These are phyloP conservation scores for Phytophthora podocarpi DNA, from an alignment of 352 stramenopile species.

Conservation along the genomic window DNA sequence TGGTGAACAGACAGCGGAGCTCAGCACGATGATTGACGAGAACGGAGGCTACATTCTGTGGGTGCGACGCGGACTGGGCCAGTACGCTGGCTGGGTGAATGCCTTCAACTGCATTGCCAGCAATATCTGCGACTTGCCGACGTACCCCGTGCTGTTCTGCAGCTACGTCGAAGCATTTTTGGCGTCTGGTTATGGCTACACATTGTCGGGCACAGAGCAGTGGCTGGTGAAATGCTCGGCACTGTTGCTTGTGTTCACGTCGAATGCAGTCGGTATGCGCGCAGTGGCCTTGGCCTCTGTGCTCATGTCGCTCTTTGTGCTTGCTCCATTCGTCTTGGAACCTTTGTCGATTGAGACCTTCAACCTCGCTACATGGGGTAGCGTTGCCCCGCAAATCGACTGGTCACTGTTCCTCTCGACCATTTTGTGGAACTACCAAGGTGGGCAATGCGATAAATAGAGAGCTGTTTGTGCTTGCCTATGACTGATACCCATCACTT, in stretches of 20 bases:
- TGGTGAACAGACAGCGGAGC: conserved; percentile 60
- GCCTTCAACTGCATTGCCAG: conserved; percentile 86
- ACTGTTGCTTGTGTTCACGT: conserved; percentile 70
- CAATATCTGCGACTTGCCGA: conserved; percentile 86
- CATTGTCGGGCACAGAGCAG: conserved; percentile 51
- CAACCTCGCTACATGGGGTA: conserved; percentile 76
- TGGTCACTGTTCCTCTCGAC: conserved; percentile 89
- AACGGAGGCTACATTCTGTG: conserved; percentile 88
- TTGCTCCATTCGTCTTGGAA: conserved; percentile 82
- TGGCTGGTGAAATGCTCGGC: conserved; percentile 79
- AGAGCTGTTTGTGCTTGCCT: not conserved
- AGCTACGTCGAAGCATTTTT: conserved; percentile 85
- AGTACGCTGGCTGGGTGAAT: conserved; percentile 86
- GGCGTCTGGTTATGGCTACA: conserved; percentile 59
- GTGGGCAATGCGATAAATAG: conserved; percentile 10
- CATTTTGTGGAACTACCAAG: conserved; percentile 89
- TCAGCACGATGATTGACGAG: conserved; percentile 87
- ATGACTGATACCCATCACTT: not conserved
- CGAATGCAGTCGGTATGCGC: conserved; percentile 81
- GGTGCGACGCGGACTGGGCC: conserved; percentile 79
- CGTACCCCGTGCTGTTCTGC: conserved; percentile 86
- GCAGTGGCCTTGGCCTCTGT: conserved; percentile 76
- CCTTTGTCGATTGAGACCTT: conserved; percentile 74
- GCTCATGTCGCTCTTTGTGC: conserved; percentile 83
- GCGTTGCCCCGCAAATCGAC: conserved; percentile 68